These are phyloP conservation scores for Linderina pennispora DNA, from an alignment of 192 early-diverging fungal species.

Conservation along the genomic window DNA sequence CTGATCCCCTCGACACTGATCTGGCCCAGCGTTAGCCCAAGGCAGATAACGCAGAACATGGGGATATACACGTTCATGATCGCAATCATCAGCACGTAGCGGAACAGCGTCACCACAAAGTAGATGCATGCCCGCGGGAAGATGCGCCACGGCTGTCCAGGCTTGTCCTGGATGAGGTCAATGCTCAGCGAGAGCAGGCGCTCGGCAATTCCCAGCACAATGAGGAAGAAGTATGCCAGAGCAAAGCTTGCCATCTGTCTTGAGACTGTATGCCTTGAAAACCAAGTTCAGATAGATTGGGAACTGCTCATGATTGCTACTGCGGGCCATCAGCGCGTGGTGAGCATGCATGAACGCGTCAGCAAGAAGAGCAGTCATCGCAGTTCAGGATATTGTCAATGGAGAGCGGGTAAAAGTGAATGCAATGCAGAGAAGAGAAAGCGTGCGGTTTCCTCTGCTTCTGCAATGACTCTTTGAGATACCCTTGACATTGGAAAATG, in stretches of 20 bases:
- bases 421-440: no score
- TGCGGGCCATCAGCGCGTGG: conserved; percentile 16
- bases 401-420: no score
- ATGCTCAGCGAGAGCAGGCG: conserved; percentile 31
- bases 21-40: conserved; percentile 40
- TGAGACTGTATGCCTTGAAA: conserved; percentile 34
- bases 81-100: conserved; percentile 45
- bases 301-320: background rate
- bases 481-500: no score
- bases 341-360: conserved; percentile 23
- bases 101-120: conserved; percentile 36
- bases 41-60: conserved; percentile 26
- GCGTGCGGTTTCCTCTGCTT: no score
- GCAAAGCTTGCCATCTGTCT: conserved; percentile 26
- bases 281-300: conserved; percentile 31
- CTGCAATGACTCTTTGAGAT: no score
- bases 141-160: conserved; percentile 45
- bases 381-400: no score
- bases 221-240: conserved; percentile 36
- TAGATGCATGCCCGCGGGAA: conserved; percentile 42
- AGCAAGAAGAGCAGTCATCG: no score
- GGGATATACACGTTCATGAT: conserved; percentile 33
- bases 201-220: conserved; percentile 38
- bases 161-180: conserved; percentile 40
- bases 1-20: conserved; percentile 32